Base-by-base conservation (phyloP, 306 rosid species). In the Astragalus membranaceus region DNA sequence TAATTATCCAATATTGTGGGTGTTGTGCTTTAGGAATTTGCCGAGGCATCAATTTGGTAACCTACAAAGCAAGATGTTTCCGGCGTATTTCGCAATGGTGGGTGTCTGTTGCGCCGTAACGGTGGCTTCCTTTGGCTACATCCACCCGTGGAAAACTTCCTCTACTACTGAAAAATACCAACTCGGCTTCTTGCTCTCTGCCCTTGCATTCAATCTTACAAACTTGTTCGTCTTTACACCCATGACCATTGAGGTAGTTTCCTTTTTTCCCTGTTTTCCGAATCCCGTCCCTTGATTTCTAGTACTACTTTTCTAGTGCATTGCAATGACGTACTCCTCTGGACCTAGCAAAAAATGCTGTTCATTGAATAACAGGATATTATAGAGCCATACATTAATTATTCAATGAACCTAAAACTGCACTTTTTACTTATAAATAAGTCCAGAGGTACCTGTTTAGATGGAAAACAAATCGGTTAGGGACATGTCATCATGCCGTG, bases 1-100 rank as follows among this genome's bases (percentile, higher is more conserved):
- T 26, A 26, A 26, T 26, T 26, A 26, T 26, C 30, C 30, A 26
- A 26, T 26, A 4, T 20, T 2, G 16, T 42, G 36, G 11, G 5
- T 51, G 55, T 26, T 26, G 23, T 52, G 10, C 13, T 53, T 70
- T 66, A 95, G 99, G 88, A 84, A 95, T 79, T 89, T 95, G 29
- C 99, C 99, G 10, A 81, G 99, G 85, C 99, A 95, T 80, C 99
- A 95, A 61, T 95, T 95, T 77, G 99, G 99, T 32, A 95, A 91
- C 84, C 82, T 95, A 75, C 99, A 95, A 47, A 88, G 99, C 84
- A 95, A 95, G 88, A 91, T 91, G 99, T 95, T 95, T 79, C 99
- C 99, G 3, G 99, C 97, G 1, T 95, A 89, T 69, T 95, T 95
- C 85, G 56, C 85, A 0, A 33, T 87, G 99, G 97, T 95, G 12